Base-by-base conservation (phyloP, 805 yeast species). In the Ascoidea tarda region DNA sequence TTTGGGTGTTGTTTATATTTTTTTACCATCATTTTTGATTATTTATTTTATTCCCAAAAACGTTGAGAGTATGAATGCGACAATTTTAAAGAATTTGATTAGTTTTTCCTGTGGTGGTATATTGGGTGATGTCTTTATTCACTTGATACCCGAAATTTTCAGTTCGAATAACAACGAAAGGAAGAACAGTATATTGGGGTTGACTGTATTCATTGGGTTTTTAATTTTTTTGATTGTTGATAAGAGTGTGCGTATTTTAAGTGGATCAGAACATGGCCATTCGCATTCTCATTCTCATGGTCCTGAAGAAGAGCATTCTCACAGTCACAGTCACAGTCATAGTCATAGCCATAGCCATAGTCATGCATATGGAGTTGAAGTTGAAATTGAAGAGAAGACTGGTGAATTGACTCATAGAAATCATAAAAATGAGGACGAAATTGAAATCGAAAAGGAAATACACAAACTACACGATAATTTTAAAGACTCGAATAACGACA, bases 61-160 rank as follows among this genome's bases (percentile, higher is more conserved):
- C 14, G 14, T 38, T 10, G 28, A 21, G 28, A 64, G 72, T 33
- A 78, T 81, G 49, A 67, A 74, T 49, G 78, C 81, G 0, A 64
- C 75, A 2, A 66, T 72, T 38, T 66, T 82, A 45, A 69, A 79
- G 6, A 62, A 76, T 32, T 64, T 84, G 52, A 86, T 84, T 1
- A 71, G 87, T 48, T 84, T 85, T 67, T 90, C 91, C 12, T 75
- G 81, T 49, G 93, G 93, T 48, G 86, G 90, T 1, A 67, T 85
- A 46, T 66, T 85, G 44, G 91, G 91, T 48, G 91, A 84, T 62
- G 79, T 84, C 1, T 82, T 85, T 56, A 63, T 84, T 48, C 93
- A 85, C 63, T 61, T 85, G 54, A 65, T 85, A 49, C 93, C 93
- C 3, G 85, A 82, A 59, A 76, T 81, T 1, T 82, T 80, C 57